Base-by-base conservation (phyloP, 345 rosid species). In the Corchorus olitorius region DNA sequence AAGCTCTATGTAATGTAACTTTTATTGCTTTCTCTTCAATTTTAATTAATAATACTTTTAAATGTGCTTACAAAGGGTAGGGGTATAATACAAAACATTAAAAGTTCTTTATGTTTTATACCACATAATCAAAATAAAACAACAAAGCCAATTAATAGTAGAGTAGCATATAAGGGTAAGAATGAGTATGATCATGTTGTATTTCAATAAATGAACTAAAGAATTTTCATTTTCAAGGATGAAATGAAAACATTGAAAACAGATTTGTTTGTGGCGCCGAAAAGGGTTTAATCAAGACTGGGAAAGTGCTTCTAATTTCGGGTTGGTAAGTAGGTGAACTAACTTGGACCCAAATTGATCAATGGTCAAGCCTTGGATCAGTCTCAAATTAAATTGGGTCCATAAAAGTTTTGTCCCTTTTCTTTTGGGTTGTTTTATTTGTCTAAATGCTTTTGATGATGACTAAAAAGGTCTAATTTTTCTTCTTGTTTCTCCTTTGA, bases 291-390 rank as follows among this genome's bases (percentile, higher is more conserved):
- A 27, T 33, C 33, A 8, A 45, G 10, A 7, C 15, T 2, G 45
- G 35, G 10, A 6, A 4, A 61, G 8, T 27, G 46, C 59, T 16
- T 63, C 27, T 2, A 9, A 37, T 35, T 37, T 63, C 6, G 20
- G 67, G 45, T 62, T 62, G 65, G 43, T 62, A 34, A 34, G 46
- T 63, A 37, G 68, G 48, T 63, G 37, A 17, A 19, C 67, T 8
- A 63, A 37, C 46, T 37, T 63, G 20, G 67, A 37, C 46, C 48
- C 45, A 37, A 63, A 22, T 27, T 16, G 12, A 15, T 16, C 22
- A 35, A 63, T n/a, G 48, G 48, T 37, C 67, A 5, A 37, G 46
- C 20, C 22, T 15, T 63, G 13, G 14, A 37, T 63, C 65, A 2
- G 22, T 22, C 59, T n/a, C 22, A 54, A 54, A 7, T 55, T 19